Evolutionary conservation across 2,329 filamentous ascomycete genomes (phyloP).

Genomic region (Curvularia sp.): DNA sequence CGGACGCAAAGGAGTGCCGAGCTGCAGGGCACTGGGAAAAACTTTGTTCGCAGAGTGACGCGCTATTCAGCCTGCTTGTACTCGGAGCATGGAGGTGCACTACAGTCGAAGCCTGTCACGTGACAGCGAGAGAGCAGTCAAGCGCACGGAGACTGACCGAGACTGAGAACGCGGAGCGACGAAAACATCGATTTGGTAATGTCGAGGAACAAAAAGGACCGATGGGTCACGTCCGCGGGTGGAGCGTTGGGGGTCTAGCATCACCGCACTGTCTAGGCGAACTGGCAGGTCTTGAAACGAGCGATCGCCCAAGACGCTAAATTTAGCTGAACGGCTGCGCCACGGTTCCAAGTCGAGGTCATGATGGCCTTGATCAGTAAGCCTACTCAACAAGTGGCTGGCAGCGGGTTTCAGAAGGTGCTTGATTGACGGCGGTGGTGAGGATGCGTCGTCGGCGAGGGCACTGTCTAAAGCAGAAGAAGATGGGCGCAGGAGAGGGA

Average conservation of each 20-base stretch:
- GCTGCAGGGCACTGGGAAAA: slow-evolving; percentile 4
- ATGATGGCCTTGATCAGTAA: background rate
- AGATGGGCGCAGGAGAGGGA: background rate
- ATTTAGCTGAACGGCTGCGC: slow-evolving; percentile 22
- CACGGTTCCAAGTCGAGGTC: slow-evolving; percentile 13
- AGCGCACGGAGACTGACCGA: background rate
- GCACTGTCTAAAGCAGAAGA: background rate
- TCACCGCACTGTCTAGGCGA: background rate
- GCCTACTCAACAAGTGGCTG: background rate
- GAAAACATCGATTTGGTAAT: no score
- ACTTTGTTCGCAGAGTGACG: background rate
- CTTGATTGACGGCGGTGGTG: background rate
- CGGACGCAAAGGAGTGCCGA: slow-evolving; percentile 17
- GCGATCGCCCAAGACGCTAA: slow-evolving; percentile 14
- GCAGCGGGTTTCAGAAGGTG: background rate
- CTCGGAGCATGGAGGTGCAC: background rate
- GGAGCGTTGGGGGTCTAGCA: slow-evolving; percentile 1
- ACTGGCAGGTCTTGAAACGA: slow-evolving; percentile 17
- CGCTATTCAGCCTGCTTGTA: background rate
- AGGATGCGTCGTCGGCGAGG: background rate
- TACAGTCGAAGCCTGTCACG: background rate
- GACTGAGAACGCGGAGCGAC: background rate
- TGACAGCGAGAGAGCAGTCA: background rate
- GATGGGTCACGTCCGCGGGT: background rate
- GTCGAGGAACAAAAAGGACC: background rate